phyloP scores from a whole-genome alignment of 2,329 filamentous ascomycete genomes.

The Cercospora sp. region DNA sequence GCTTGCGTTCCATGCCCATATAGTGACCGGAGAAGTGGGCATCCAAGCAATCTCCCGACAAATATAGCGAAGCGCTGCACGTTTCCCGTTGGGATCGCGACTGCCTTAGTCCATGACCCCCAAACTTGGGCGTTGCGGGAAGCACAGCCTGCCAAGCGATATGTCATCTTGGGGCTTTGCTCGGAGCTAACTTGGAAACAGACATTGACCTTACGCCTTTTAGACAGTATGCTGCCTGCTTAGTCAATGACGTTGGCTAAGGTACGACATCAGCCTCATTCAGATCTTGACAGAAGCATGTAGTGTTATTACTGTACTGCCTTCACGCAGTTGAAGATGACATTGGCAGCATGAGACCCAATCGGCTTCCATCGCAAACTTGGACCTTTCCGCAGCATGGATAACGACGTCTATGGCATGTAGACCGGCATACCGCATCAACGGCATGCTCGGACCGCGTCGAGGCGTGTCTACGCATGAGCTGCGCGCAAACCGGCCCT shows the following conservation, averaged over 20 bases:
- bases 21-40: neutral
- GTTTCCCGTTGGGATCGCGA: neutral
- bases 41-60: neutral
- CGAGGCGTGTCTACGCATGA: neutral
- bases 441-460: neutral
- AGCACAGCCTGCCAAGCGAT: neutral
- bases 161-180: slow-evolving; percentile 1
- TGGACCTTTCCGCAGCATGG: neutral
- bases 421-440: neutral
- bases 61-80: neutral
- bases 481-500: neutral
- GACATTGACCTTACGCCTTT: neutral
- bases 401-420: neutral
- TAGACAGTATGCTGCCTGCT: neutral
- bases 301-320: neutral
- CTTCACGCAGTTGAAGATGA: neutral
- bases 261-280: neutral
- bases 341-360: neutral
- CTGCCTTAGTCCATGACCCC: neutral
- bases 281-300: neutral
- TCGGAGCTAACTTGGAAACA: slow-evolving; percentile 3
- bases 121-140: neutral
- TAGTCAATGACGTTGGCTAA: neutral
- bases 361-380: neutral
- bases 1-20: neutral